Evolutionary conservation across 345 rosid genomes (phyloP), one percentile per base, ranked within the genome.

Genomic region (Hirschfeldia incana): DNA sequence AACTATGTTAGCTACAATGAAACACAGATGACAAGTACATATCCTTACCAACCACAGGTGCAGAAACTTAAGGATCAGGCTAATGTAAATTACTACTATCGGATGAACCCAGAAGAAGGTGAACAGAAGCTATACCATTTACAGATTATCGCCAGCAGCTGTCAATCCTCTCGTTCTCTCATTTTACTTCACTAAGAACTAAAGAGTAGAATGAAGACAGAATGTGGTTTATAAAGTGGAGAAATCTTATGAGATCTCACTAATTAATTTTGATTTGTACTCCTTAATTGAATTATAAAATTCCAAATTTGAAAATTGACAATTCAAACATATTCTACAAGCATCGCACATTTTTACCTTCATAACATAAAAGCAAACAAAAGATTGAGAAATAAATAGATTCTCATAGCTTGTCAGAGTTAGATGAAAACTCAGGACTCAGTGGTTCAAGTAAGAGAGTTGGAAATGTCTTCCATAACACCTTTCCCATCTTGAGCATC

Each of bases 401-500:
- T 8, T 32, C 37, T 72, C 65, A 9, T 36, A 59, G 70, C 49
- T 32, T 5, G 61, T 62, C 33, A 70, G 3, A 51, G 80, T 32
- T 64, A 6, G 4, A 27, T 8, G 10, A 39, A 29, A 55, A 12
- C 13, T 13, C 29, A 28, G 77, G 55, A 30, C 67, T 80, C 27
- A 61, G 70, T 1, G 70, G 29, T 73, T 70, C 6, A 16, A 81
- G 9, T 49, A 42, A 58, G 72, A 58, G 78, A 72, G 70, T 68
- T 78, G 12, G 94, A 83, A 76, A 93, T 84, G 83, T 95, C 99
- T 80, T 91, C 98, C 30, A 89, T 85, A 15, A 90, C 70, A 78
- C 99, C 96, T 90, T 93, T 93, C 68, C 99, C 97, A 53, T 93
- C 93, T 84, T 85, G 72, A 33, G 85, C 92, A 85, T 95, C 98